Evolutionary conservation across 2,329 filamentous ascomycete species (phyloP), one percentile per base, ranked within the genome.

Genomic region (Alternaria conjuncta): DNA sequence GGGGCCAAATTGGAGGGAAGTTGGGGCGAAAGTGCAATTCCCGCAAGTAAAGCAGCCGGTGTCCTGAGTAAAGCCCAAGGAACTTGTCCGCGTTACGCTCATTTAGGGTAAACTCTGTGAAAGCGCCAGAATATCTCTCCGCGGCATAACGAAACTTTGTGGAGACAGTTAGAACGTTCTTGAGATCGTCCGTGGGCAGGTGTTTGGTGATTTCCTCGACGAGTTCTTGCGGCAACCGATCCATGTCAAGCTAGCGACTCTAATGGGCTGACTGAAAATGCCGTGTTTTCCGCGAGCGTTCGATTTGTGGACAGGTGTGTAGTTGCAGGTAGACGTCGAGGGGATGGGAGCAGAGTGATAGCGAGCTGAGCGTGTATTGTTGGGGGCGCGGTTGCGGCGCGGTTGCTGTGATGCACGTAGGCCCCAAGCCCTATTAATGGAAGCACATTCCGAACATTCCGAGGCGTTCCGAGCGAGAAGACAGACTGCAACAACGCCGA

Each of bases 181-280:
- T 71, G 2, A 73, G 61, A 25, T 67, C 66, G 6, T 65, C 45
- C 12, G 13, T 30, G 11, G 4, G 5, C 9, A 73, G 61, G 32
- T 57, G 55, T 23, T 56, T 64, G 61, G 67, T 61, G 46, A 73
- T 68, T 12, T 43, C 55, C 45, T 71, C 64, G 15, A 70, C 32
- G 11, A 72, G 20, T 62, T 72, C 70, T 36, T 55, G 57, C 47
- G 57, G 57, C 9, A 60, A 15, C 20, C 64, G 62, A 11, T 69
- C 51, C 66, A 71, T 71, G 41, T 3, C 36, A 41, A 41, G 36
- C 36, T 41, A 41, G n/a, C 36, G 36, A 41, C 36, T 41, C 1
- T 3, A 11, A 41, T 41, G n/a, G 36, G 36, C 36, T 11, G 36
- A 41, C 36, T 41, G 36, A 41, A 3, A 41, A 1, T 41, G 36